Evolutionary conservation across 139 green algal genomes (phyloP).

Genomic region (Chlorella sp.): DNA sequence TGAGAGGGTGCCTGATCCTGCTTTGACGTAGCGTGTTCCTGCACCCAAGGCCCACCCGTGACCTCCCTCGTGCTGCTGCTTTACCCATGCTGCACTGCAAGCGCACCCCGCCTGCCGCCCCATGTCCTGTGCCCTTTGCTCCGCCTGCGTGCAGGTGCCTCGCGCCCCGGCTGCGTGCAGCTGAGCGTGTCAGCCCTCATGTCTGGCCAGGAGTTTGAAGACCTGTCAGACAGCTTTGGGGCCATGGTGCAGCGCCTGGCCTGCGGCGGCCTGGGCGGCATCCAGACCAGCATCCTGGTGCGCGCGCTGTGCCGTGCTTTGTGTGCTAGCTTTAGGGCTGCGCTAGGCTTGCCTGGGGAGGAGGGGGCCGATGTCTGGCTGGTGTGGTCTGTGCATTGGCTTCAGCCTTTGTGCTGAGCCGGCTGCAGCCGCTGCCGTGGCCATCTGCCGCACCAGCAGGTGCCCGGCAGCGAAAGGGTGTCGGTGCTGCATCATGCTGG

Average conservation of each 20-base stretch:
- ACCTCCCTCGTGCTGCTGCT: background rate
- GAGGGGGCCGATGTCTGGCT: no score
- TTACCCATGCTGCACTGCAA: background rate
- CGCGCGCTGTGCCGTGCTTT: background rate
- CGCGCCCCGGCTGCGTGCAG: slow-evolving; percentile 28
- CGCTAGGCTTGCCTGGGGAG: no score
- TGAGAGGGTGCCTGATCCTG: no score
- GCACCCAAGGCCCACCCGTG: no score
- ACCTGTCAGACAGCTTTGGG: background rate
- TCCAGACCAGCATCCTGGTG: slow-evolving; percentile 13
- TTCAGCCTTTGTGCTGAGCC: no score
- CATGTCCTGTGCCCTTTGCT: background rate
- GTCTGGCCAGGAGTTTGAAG: background rate
- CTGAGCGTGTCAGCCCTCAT: slow-evolving; percentile 5
- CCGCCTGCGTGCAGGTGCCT: background rate
- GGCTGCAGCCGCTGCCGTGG: no score
- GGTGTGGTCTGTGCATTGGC: no score
- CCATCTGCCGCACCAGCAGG: no score
- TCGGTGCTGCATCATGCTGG: no score
- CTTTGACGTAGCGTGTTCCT: no score
- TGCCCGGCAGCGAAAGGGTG: background rate
- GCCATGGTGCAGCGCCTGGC: background rate
- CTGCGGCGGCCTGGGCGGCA: background rate
- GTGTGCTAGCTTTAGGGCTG: no score
- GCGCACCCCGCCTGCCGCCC: no score